Percentiles rank a stretch among this genome's conserved stretches.
Evolutionary conservation across 805 yeast species (phyloP).

Genomic region (Wickerhamiella vanderwaltii): DNA sequence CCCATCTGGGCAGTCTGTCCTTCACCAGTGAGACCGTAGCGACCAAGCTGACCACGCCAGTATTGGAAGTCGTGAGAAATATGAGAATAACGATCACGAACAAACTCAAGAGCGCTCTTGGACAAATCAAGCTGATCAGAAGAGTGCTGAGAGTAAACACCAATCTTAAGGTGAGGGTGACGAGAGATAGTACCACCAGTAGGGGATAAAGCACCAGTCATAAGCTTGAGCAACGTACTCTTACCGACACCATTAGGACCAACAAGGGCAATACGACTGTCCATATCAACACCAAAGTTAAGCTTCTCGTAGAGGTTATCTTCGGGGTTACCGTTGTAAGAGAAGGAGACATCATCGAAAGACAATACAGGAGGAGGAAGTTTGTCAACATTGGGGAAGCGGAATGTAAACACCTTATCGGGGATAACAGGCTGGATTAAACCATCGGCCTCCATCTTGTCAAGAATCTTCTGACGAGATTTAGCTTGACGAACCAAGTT

Average conservation of each 20-base stretch:
- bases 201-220: slow-evolving; percentile 88
- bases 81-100: slow-evolving; percentile 80
- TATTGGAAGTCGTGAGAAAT: slow-evolving; percentile 97
- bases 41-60: slow-evolving; percentile 89
- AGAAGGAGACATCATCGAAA: slow-evolving; percentile 86
- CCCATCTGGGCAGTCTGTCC: slow-evolving; percentile 98
- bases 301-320: slow-evolving; percentile 80
- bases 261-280: slow-evolving; percentile 91
- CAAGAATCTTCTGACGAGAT: slow-evolving; percentile 97
- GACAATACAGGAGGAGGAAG: slow-evolving; percentile 98
- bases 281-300: slow-evolving; percentile 99
- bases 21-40: slow-evolving; percentile 97
- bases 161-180: slow-evolving; percentile 94
- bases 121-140: slow-evolving; percentile 95
- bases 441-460: slow-evolving; percentile 99
- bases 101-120: slow-evolving; percentile 90
- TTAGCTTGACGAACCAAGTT: slow-evolving; percentile 97
- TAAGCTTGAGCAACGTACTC: slow-evolving; percentile 85
- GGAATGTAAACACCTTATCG: slow-evolving; percentile 87
- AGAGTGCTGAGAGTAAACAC: slow-evolving; percentile 98
- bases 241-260: slow-evolving; percentile 99
- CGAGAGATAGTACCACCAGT: slow-evolving; percentile 92
- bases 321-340: slow-evolving; percentile 63
- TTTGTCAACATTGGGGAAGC: slow-evolving; percentile 90
- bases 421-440: slow-evolving; percentile 76